Conservation (phyloP, 306 rosid species). For the Psophocarpus tetragonolobus region DNA sequence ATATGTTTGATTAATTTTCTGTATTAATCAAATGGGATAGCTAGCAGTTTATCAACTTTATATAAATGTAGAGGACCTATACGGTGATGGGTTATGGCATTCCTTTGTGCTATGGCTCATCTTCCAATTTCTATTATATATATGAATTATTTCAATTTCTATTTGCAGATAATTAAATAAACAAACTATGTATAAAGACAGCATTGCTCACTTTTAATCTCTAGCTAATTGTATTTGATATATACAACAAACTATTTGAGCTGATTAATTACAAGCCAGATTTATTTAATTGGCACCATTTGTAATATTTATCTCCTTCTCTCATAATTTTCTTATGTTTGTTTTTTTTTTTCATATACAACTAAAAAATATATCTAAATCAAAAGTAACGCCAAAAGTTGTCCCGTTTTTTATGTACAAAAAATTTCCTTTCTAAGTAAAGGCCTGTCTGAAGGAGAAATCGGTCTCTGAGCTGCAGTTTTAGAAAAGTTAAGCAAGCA, state of each 20-base stretch:
- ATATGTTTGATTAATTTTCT: neutral
- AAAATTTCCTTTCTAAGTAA: neutral
- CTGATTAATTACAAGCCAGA: neutral
- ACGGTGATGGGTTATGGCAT: neutral
- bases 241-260: neutral
- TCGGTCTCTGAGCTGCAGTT: neutral
- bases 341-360: neutral
- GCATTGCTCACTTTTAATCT: neutral
- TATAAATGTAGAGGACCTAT: neutral
- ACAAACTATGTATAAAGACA: neutral
- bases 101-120: neutral
- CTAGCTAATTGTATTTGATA: neutral
- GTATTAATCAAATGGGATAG: neutral
- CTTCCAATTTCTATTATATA: neutral
- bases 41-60: neutral
- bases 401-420: neutral
- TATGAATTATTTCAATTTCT: neutral
- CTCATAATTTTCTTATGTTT: neutral
- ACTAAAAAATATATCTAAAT: neutral
- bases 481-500: conserved; percentile 7
- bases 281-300: neutral
- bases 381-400: neutral
- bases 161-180: neutral
- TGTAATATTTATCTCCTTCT: neutral
- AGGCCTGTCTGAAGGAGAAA: neutral